These are phyloP conservation scores for Schrenkiella parvula DNA, from an alignment of 345 rosid species.

Conservation along the genomic window DNA sequence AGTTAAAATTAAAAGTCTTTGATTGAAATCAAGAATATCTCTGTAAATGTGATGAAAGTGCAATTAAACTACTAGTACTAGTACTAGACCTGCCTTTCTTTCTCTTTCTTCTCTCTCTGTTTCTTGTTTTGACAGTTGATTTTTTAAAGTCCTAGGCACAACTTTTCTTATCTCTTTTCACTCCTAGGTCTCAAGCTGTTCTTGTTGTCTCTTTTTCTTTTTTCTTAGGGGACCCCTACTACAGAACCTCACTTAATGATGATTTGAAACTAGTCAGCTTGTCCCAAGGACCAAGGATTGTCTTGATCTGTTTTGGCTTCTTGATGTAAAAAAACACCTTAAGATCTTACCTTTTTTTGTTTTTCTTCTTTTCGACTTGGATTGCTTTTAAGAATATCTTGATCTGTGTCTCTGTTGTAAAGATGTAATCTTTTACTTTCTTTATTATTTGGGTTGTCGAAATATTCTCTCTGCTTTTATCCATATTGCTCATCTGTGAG, in stretches of 20 bases:
- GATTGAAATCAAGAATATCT: slow-evolving; percentile 24
- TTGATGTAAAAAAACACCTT: slow-evolving; percentile 1
- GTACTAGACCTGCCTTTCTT: slow-evolving; percentile 2
- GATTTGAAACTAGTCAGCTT: slow-evolving; percentile 20
- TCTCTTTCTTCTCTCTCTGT: neutral
- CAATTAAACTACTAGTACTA: slow-evolving; percentile 4
- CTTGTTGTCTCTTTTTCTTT: slow-evolving; percentile 33
- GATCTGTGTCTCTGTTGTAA: slow-evolving; percentile 39
- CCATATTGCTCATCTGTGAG: slow-evolving; percentile 42
- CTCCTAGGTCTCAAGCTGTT: slow-evolving; percentile 24
- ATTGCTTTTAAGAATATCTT: neutral
- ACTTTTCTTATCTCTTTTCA: slow-evolving; percentile 29
- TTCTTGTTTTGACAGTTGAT: slow-evolving; percentile 6
- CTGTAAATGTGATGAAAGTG: slow-evolving; percentile 23
- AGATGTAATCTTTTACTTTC: slow-evolving; percentile 40
- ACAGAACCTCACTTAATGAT: slow-evolving; percentile 15
- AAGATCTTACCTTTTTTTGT: neutral
- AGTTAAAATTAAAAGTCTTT: slow-evolving; percentile 3
- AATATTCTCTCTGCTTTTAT: slow-evolving; percentile 47
- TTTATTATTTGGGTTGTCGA: slow-evolving; percentile 28
- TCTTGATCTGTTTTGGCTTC: slow-evolving; percentile 8
- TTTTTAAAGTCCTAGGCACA: slow-evolving; percentile 34
- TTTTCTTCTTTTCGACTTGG: neutral
- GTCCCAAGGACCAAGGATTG: slow-evolving; percentile 38
- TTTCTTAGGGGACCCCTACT: slow-evolving; percentile 28